Conservation (phyloP, 2,329 filamentous ascomycete species). For the Blumeria graminis region DNA sequence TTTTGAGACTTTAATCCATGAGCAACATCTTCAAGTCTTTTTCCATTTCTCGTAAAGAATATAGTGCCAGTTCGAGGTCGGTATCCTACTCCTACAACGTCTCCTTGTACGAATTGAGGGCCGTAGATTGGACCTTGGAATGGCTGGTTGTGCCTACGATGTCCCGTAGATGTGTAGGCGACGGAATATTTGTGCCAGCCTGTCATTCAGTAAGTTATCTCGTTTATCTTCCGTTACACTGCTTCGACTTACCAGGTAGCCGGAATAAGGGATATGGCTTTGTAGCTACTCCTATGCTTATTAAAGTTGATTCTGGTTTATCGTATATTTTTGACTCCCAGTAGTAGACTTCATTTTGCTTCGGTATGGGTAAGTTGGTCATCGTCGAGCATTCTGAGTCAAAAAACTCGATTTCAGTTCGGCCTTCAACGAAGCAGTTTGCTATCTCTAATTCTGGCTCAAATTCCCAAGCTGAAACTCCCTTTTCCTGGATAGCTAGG, state of each 20-base stretch:
- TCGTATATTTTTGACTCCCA: conserved; percentile 99
- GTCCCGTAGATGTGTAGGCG: conserved; percentile 72
- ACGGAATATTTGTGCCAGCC: conserved; percentile 84
- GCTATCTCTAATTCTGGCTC: conserved; percentile 97
- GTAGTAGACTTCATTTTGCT: conserved; percentile 98
- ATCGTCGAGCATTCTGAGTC: conserved; percentile 84
- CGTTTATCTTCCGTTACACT: not conserved
- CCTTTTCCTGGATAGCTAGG: conserved; percentile 95
- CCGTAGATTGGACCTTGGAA: conserved; percentile 63
- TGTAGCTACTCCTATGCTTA: conserved; percentile 84
- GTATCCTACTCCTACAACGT: conserved; percentile 90
- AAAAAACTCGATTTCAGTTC: conserved; percentile 97
- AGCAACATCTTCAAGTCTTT: conserved; percentile 82
- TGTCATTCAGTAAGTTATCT: conserved; percentile 16
- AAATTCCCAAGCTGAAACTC: conserved; percentile 98
- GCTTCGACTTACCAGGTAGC: conserved; percentile 46
- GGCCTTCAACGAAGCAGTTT: conserved; percentile 90
- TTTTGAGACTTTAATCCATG: conserved; percentile 88
- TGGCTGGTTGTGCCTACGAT: conserved; percentile 77
- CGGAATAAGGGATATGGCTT: conserved; percentile 93
- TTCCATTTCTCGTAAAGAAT: conserved; percentile 96
- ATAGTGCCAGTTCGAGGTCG: conserved; percentile 80
- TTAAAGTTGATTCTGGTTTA: conserved; percentile 66
- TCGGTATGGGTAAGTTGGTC: conserved; percentile 71
- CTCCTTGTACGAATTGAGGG: conserved; percentile 68